Evolutionary conservation across 1,139 yeast species (phyloP).

Genomic region (Suhomyces atakaporum): DNA sequence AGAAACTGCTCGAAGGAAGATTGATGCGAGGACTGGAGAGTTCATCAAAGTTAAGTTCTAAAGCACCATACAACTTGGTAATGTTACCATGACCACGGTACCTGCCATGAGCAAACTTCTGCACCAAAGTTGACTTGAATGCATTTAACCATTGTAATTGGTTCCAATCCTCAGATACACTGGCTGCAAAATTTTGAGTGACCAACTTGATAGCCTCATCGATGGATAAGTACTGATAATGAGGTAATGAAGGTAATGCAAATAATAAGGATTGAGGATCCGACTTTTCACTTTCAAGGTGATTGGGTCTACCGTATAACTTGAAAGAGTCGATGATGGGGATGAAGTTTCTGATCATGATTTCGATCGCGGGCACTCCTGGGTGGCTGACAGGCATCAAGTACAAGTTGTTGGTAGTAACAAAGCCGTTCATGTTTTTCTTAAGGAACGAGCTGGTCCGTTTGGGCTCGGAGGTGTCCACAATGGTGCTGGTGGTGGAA

Average conservation of each 20-base stretch:
- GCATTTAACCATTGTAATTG: conserved; percentile 42
- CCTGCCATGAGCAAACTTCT: conserved; percentile 11
- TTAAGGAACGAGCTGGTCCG: conserved; percentile 21
- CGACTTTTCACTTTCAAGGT: conserved; percentile 48
- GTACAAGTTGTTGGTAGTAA: conserved; percentile 40
- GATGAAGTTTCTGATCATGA: conserved; percentile 55
- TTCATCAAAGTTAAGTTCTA: conserved; percentile 25
- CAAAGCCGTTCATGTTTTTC: conserved; percentile 34
- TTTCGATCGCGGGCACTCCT: conserved; percentile 57
- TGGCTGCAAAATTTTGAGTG: conserved; percentile 28
- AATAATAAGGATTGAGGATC: conserved; percentile 50
- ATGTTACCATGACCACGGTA: conserved; percentile 40
- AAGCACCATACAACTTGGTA: conserved; percentile 29
- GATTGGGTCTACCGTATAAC: conserved; percentile 57
- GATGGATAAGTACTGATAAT: conserved; percentile 48
- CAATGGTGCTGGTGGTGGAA: conserved; percentile 5
- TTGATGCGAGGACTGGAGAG: conserved; percentile 21
- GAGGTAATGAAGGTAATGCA: conserved; percentile 60
- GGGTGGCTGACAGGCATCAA: conserved; percentile 59
- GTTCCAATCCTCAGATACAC: conserved; percentile 39
- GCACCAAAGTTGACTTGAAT: conserved; percentile 26
- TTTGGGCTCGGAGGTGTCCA: conserved; percentile 13
- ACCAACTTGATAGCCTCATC: conserved; percentile 41
- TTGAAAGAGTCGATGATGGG: conserved; percentile 56
- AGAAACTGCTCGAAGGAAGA: conserved; percentile 7